Conservation (phyloP, 2,329 filamentous ascomycete genomes). For the Colletotrichum destructivum region DNA sequence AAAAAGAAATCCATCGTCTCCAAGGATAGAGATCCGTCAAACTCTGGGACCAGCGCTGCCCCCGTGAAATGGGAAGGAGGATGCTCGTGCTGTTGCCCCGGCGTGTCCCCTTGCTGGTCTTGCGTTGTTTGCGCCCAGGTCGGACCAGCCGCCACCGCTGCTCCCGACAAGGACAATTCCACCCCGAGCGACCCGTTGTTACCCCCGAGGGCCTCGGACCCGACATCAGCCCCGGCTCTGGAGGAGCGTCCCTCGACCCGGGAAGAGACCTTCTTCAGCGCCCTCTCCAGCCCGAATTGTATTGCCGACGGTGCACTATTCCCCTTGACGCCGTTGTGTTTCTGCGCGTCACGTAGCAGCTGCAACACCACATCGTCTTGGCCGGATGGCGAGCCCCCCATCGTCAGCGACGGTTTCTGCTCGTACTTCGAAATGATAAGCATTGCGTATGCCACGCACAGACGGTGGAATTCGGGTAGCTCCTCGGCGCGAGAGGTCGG, state of each 20-base stretch:
- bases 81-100: constrained; percentile 22
- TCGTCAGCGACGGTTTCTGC: constrained; percentile 11
- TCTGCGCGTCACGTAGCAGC: constrained; percentile 32
- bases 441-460: constrained; percentile 41
- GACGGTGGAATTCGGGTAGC: constrained; percentile 38
- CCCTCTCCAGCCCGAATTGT: constrained; percentile 38
- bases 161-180: not conserved
- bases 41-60: constrained; percentile 25
- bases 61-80: constrained; percentile 24
- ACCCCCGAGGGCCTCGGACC: not conserved
- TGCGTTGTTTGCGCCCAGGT: constrained; percentile 22
- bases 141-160: not conserved
- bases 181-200: not conserved
- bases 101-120: constrained; percentile 1
- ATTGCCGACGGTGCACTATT: constrained; percentile 38
- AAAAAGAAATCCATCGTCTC: constrained; percentile 41
- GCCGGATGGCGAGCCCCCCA: not conserved
- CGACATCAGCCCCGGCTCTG: not conserved
- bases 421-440: constrained; percentile 40
- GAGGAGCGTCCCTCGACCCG: constrained; percentile 19
- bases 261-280: constrained; percentile 35
- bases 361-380: constrained; percentile 28
- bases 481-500: constrained; percentile 36
- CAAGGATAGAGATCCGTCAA: constrained; percentile 30
- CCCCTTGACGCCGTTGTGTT: constrained; percentile 31